Conservation (phyloP, 2,329 filamentous ascomycete species). For the Colletotrichum spaethianum region DNA sequence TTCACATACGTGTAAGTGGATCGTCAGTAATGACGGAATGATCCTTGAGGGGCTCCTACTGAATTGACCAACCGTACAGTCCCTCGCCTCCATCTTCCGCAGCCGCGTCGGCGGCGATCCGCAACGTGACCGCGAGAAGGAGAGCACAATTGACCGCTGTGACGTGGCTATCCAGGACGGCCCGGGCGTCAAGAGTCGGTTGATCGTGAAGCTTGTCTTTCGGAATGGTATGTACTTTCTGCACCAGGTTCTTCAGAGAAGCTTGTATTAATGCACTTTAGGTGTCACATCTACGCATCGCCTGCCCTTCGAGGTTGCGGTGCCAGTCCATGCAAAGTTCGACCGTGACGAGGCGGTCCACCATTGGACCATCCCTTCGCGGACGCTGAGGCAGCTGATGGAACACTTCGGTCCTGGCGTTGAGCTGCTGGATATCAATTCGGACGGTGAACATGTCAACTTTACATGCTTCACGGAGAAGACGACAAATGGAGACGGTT, state of each 20-base stretch:
- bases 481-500: constrained; percentile 73
- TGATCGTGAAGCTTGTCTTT: constrained; percentile 81
- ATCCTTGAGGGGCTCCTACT: constrained; percentile 3
- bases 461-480: constrained; percentile 89
- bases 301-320: constrained; percentile 80
- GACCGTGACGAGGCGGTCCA: constrained; percentile 76
- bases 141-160: constrained; percentile 80
- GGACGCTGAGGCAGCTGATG: constrained; percentile 80
- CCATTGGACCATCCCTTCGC: constrained; percentile 80
- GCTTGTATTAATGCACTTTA: constrained; percentile 45
- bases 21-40: background rate
- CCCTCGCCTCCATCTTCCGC: constrained; percentile 82
- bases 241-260: background rate
- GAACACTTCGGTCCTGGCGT: constrained; percentile 87
- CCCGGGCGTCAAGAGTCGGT: constrained; percentile 78
- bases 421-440: constrained; percentile 84
- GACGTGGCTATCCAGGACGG: constrained; percentile 82
- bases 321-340: constrained; percentile 85
- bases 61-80: constrained; percentile 54
- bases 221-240: constrained; percentile 70
- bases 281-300: constrained; percentile 84
- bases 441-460: constrained; percentile 79
- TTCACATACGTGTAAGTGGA: constrained; percentile 76
- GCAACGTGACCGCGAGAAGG: constrained; percentile 70
- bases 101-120: constrained; percentile 73